Base-by-base conservation (phyloP, 768 basidiomycete genomes). In the Mycena latifolia region DNA sequence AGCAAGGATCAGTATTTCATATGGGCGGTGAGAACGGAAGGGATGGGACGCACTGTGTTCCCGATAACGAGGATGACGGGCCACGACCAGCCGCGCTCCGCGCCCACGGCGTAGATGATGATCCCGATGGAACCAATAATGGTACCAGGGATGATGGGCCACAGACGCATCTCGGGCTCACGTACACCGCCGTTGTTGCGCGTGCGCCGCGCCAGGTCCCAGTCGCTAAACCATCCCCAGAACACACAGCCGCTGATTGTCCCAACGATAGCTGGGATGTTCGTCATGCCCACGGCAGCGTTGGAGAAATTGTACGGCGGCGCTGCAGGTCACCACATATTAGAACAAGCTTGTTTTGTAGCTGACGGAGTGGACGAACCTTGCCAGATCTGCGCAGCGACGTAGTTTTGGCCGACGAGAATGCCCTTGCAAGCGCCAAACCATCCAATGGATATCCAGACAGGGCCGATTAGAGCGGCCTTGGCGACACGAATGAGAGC, bases 351-450 rank as follows among this genome's bases (percentile, higher is more conserved):
- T 37, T 29, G 18, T 29, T 22, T 29, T 6, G 18, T 3, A 0
- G 18, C 11, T 12, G 25, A 10, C 1, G 20, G 3, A 27, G n/a
- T 3, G 24, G 22, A 50, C 27, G 18, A 22, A 57, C 55, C 55
- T 52, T 63, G 55, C 62, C 46, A 56, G 7, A 63, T 56, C n/a
- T 63, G 62, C 3, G 62, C 47, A 2, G 62, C 55, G 6, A 63
- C 62, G 20, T 56, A 56, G 22, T 56, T 56, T 37, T 63, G 62
- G 4, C 62, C 62, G 15, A 63, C 62, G 7, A 63, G 62, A 20
- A 63, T 63, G 33, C 62, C 62, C 50, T 63, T 63, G 47, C 55
- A 56, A n/a, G 62, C 54, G 47, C 62, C 62, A 47, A 63, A 63
- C 62, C 62, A 63, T 20, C 62, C 62, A 10, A 63, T 50, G 22